phyloP scores from a whole-genome alignment of 371 early-diverging fungal genomes.

The Mucor piriformis region DNA sequence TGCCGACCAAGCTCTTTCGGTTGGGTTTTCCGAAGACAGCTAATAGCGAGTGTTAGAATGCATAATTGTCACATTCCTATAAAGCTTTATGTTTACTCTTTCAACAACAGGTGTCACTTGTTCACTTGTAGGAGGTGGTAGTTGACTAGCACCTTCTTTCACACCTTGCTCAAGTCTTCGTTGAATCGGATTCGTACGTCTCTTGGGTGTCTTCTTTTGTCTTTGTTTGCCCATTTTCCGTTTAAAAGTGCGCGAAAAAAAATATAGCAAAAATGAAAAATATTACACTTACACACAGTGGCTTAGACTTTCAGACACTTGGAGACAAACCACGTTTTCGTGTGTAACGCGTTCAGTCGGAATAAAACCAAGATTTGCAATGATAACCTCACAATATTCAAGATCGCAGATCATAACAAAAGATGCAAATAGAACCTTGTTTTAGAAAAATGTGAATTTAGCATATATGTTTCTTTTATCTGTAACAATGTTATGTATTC shows the following conservation, averaged over 20 bases:
- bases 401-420: too few species aligned
- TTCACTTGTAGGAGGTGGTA: conserved; percentile 38
- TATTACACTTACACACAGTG: too few species aligned
- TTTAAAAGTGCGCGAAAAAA: conserved; percentile 1
- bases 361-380: too few species aligned
- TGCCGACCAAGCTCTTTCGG: conserved; percentile 89
- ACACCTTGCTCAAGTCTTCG: conserved; percentile 35
- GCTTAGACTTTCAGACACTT: too few species aligned
- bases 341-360: too few species aligned
- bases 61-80: conserved; percentile 3
- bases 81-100: conserved; percentile 59
- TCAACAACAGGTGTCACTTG: conserved; percentile 57
- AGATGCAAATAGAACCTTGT: too few species aligned
- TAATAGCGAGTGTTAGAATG: conserved; percentile 19
- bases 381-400: too few species aligned
- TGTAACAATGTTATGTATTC: too few species aligned
- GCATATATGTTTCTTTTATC: too few species aligned
- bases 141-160: conserved; percentile 19
- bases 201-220: conserved; percentile 29
- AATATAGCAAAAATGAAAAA: too few species aligned
- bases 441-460: too few species aligned
- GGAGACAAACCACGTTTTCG: too few species aligned
- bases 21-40: conserved; percentile 65
- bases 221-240: conserved; percentile 44
- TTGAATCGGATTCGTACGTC: conserved; percentile 38